Conservation (phyloP, 345 rosid genomes). For the Stellera chamaejasme region DNA sequence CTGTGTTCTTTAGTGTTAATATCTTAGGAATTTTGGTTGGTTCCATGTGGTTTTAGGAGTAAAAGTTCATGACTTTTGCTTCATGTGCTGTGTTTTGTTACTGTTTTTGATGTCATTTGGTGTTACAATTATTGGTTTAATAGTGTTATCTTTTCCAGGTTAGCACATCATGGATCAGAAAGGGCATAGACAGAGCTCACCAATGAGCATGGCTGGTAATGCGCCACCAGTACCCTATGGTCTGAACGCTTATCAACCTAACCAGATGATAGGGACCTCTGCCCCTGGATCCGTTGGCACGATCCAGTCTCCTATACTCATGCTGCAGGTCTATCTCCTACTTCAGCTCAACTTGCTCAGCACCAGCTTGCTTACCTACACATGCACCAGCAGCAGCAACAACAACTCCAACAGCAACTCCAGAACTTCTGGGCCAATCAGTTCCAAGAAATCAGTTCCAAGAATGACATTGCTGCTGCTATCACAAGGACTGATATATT, state of each 20-base stretch:
- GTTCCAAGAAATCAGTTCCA: constrained; percentile 87
- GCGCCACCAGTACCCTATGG: constrained; percentile 40
- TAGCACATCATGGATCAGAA: constrained; percentile 54
- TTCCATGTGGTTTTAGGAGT: too few species aligned
- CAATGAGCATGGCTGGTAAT: constrained; percentile 33
- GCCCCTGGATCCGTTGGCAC: constrained; percentile 31
- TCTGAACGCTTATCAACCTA: constrained; percentile 43
- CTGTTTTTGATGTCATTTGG: too few species aligned
- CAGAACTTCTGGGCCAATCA: constrained; percentile 82
- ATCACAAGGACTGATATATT: constrained; percentile 87
- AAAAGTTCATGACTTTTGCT: too few species aligned
- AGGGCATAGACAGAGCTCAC: constrained; percentile 60
- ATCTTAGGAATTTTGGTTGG: too few species aligned
- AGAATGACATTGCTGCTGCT: constrained; percentile 94
- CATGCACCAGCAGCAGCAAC: constrained; percentile 90
- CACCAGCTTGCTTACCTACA: constrained; percentile 80
- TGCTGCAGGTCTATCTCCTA: constrained; percentile 21
- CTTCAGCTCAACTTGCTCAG: constrained; percentile 40
- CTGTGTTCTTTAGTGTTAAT: too few species aligned
- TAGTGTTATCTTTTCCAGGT: background rate
- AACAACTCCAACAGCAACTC: constrained; percentile 82
- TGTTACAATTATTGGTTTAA: too few species aligned
- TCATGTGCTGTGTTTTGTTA: too few species aligned
- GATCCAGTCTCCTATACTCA: constrained; percentile 36
- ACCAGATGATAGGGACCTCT: constrained; percentile 41